These are phyloP conservation scores for Kondoa subrosea DNA, from an alignment of 768 basidiomycete genomes.

Conservation along the genomic window DNA sequence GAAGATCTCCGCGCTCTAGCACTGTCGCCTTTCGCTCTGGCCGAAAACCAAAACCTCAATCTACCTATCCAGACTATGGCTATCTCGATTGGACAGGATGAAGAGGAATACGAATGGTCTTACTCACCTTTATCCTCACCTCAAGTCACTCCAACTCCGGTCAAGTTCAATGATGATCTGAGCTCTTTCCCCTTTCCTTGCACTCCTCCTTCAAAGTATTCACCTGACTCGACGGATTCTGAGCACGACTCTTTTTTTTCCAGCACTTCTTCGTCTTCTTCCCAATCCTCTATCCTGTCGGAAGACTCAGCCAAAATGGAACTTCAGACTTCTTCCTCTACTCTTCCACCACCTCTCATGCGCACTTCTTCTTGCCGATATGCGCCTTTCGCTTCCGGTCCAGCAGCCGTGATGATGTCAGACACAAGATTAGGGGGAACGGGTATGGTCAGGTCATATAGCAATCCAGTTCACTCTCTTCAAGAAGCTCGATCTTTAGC, in stretches of 20 bases:
- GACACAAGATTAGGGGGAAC: background rate
- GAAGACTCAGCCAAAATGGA: background rate
- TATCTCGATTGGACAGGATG: background rate
- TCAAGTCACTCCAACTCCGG: constrained; percentile 4
- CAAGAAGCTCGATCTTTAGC: background rate
- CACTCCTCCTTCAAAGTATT: background rate
- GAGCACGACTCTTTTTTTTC: background rate
- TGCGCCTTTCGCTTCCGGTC: background rate
- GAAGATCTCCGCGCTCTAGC: background rate
- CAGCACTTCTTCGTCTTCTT: background rate
- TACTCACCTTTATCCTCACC: constrained; percentile 5
- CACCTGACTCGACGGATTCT: background rate
- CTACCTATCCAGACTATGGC: background rate
- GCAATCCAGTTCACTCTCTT: background rate
- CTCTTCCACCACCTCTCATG: background rate
- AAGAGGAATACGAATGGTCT: constrained; percentile 1
- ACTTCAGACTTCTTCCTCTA: background rate
- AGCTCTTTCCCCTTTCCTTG: background rate
- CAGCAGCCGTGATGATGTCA: background rate
- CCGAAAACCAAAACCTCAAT: background rate
- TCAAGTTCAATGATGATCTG: background rate
- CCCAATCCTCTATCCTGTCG: background rate
- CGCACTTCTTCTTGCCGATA: constrained; percentile 6
- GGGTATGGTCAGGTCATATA: constrained; percentile 1
- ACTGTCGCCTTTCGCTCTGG: background rate